Evolutionary conservation across 352 stramenopile species (phyloP).

Genomic region (Pythium rishiriense): DNA sequence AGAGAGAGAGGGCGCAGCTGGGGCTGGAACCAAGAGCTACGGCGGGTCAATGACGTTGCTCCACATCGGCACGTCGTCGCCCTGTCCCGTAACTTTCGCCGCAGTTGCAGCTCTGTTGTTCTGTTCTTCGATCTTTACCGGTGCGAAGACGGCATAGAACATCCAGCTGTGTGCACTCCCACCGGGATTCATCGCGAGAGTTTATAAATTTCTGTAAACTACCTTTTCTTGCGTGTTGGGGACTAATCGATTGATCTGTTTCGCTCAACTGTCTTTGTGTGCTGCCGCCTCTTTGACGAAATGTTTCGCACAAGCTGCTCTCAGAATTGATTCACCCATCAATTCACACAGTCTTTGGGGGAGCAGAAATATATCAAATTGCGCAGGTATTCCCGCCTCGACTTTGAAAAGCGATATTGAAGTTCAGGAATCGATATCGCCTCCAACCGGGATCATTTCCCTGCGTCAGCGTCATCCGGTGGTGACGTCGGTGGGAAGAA

Average conservation of each 20-base stretch:
- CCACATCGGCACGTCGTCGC: neutral
- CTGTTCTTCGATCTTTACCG: slow-evolving; percentile 11
- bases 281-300: neutral
- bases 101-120: no score
- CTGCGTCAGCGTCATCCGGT: no score
- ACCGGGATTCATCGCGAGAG: neutral
- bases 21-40: neutral
- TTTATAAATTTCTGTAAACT: neutral
- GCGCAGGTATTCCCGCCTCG: neutral
- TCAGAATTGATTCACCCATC: slow-evolving; percentile 10
- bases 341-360: neutral
- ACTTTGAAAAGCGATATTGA: slow-evolving; percentile 9
- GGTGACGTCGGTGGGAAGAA: no score
- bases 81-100: no score
- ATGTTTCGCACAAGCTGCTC: neutral
- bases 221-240: neutral
- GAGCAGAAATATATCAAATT: neutral
- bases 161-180: neutral
- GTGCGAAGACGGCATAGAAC: slow-evolving; percentile 5
- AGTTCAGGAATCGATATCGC: neutral
- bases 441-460: no score
- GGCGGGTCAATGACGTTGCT: neutral
- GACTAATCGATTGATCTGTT: neutral
- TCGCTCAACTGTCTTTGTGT: neutral
- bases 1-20: neutral